Base-by-base conservation (phyloP, 2,329 filamentous ascomycete genomes). In the Penicillium decumbens region DNA sequence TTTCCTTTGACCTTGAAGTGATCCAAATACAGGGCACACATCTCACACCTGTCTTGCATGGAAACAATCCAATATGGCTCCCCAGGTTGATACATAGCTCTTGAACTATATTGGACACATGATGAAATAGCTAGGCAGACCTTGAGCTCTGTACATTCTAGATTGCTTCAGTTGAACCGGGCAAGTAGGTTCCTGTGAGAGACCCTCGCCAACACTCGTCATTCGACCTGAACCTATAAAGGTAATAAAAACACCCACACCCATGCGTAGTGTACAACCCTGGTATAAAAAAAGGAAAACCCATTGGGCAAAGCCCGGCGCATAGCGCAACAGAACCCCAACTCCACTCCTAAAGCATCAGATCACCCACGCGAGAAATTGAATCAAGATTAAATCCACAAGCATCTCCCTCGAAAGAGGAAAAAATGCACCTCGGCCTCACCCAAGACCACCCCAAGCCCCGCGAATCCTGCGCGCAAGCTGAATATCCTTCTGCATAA, bases 401-500 rank as follows among this genome's bases (percentile, higher is more conserved):
- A 18, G 12, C 25, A 15, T 43, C 7, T 8, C 15, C 6, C 12
- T 28, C 27, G 10, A 33, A 23, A 4, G 4, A 23, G 4, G 3
- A 4, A 23, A 23, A 23, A 23, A 23, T 23, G 20, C 20, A 23
- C 20, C 20, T 23, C 20, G 2, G 20, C 20, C 32, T 72, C 72
- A 80, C 73, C 72, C 85, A 73, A 74, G 77, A 60, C 86, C 87
- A 41, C 84, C 87, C 87, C 87, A 91, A 40, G 84, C 80, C 10
- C 88, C 88, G 44, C 88, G 78, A 72, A 92, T 90, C 58, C 88
- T 76, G 63, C 88, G 77, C 18, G 92, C 92, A 53, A 97, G 80
- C 74, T 96, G 92, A 63, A 98, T 95, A 72, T 97, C 93, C 75
- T 95, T 95, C 72, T 93, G 90, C 88, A 95, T 92, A 63, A 96